Evolutionary conservation across 148 eudicot species (phyloP).

Genomic region (Silene uniflora): DNA sequence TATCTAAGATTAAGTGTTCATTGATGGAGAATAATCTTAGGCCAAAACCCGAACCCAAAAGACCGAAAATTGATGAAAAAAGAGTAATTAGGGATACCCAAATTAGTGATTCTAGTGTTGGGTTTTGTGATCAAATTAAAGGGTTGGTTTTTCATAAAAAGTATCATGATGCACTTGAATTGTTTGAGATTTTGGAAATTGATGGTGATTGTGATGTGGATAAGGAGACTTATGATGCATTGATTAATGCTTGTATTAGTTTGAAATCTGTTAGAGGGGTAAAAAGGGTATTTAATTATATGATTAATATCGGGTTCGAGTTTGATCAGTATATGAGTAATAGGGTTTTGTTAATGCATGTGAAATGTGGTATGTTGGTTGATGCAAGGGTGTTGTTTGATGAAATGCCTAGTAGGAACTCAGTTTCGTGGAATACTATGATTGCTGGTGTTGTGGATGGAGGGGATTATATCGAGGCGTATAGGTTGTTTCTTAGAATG

Average conservation of each 20-base stretch:
- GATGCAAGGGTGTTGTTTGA: constrained; percentile 75
- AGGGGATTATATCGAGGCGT: constrained; percentile 61
- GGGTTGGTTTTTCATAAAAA: constrained; percentile 43
- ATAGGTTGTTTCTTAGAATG: constrained; percentile 54
- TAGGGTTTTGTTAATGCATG: constrained; percentile 71
- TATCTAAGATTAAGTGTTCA: constrained; percentile 35
- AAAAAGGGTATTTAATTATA: constrained; percentile 53
- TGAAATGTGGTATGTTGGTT: constrained; percentile 76
- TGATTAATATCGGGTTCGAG: constrained; percentile 47
- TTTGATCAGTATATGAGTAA: constrained; percentile 68
- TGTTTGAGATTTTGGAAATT: constrained; percentile 71
- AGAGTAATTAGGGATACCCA: constrained; percentile 2
- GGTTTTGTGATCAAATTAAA: constrained; percentile 59
- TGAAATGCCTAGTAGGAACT: constrained; percentile 60
- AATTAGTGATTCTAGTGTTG: constrained; percentile 18
- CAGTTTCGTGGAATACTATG: constrained; percentile 76
- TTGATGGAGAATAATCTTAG: constrained; percentile 42
- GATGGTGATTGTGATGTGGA: constrained; percentile 38
- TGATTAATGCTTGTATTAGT: constrained; percentile 68
- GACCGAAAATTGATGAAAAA: constrained; percentile 30
- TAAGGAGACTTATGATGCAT: constrained; percentile 54
- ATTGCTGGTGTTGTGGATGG: constrained; percentile 67
- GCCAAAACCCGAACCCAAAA: constrained; percentile 51
- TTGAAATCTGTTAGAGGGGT: constrained; percentile 70
- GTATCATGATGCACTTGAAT: constrained; percentile 63